Percentiles rank a stretch among this genome's conserved stretches.
These are phyloP conservation scores for Neopestalotiopsis clavispora DNA, from an alignment of 2,329 filamentous ascomycete species.

Conservation along the genomic window DNA sequence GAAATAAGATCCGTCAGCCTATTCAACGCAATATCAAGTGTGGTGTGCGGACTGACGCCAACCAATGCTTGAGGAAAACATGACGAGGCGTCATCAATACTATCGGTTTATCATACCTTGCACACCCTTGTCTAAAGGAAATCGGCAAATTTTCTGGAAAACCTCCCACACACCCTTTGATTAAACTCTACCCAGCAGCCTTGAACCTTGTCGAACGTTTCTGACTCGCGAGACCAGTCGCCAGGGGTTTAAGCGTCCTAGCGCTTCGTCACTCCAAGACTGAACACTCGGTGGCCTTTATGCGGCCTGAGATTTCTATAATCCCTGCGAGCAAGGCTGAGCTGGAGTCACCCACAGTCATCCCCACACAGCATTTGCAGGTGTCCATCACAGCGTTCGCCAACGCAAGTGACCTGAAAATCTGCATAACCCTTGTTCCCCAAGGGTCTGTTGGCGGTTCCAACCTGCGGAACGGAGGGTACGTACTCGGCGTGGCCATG, in stretches of 20 bases:
- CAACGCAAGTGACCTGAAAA: conserved; percentile 13
- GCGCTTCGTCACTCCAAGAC: not conserved
- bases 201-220: conserved; percentile 10
- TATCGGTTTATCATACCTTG: not conserved
- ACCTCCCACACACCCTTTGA: conserved; percentile 2
- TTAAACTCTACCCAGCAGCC: conserved; percentile 6
- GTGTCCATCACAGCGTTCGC: conserved; percentile 12
- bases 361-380: conserved; percentile 12
- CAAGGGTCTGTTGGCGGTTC: conserved; percentile 6
- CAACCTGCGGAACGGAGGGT: not conserved
- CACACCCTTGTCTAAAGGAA: not conserved
- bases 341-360: conserved; percentile 11
- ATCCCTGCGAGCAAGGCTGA: conserved; percentile 17
- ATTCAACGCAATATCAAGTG: not conserved
- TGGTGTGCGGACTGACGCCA: not conserved
- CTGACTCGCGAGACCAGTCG: conserved; percentile 14
- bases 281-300: conserved; percentile 7
- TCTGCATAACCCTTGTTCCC: conserved; percentile 4
- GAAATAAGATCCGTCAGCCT: not conserved
- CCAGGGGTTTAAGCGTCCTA: not conserved
- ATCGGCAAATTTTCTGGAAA: conserved; percentile 14
- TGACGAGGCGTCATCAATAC: conserved; percentile 3
- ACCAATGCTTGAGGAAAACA: not conserved
- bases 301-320: not conserved
- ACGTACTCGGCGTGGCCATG: conserved; percentile 6